A percentile compares a stretch with the other conserved stretches of the same genome.
Conservation (phyloP, 2,329 filamentous ascomycete genomes). For the Coniella lustricola region DNA sequence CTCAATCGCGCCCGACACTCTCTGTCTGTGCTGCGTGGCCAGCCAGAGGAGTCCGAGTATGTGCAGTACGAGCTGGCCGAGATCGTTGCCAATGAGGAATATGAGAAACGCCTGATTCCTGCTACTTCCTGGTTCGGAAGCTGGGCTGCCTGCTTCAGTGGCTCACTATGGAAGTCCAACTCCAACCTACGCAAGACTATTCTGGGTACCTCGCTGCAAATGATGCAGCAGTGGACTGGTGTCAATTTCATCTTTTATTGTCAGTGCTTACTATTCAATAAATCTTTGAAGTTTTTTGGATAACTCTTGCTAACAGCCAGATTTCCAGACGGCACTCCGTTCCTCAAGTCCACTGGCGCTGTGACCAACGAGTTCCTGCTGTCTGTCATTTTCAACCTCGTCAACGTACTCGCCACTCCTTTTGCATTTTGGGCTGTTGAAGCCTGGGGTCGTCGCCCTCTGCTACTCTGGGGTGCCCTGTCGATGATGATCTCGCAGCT, state of each 20-base stretch:
- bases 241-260: constrained; percentile 71
- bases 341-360: constrained; percentile 46
- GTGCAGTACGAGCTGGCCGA: constrained; percentile 65
- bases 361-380: constrained; percentile 59
- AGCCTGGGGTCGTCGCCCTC: constrained; percentile 58
- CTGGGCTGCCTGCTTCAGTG: constrained; percentile 53
- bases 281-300: too few relatives aligned
- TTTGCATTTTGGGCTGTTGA: constrained; percentile 68
- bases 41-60: constrained; percentile 56
- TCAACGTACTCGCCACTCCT: constrained; percentile 67
- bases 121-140: constrained; percentile 47
- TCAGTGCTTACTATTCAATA: neutral
- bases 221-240: constrained; percentile 48
- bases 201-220: constrained; percentile 49
- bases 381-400: constrained; percentile 65
- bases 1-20: constrained; percentile 52
- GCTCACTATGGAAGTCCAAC: constrained; percentile 47
- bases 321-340: constrained; percentile 47
- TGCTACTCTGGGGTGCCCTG: constrained; percentile 61
- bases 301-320: neutral
- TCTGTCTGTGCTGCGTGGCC: constrained; percentile 56
- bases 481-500: constrained; percentile 67
- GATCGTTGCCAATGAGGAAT: constrained; percentile 67
- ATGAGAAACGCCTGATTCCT: constrained; percentile 56
- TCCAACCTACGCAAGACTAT: constrained; percentile 52